Evolutionary conservation across 257 asterid species (phyloP), one percentile per base, ranked within the genome.

Genomic region (Nicotiana tomentosiformis): DNA sequence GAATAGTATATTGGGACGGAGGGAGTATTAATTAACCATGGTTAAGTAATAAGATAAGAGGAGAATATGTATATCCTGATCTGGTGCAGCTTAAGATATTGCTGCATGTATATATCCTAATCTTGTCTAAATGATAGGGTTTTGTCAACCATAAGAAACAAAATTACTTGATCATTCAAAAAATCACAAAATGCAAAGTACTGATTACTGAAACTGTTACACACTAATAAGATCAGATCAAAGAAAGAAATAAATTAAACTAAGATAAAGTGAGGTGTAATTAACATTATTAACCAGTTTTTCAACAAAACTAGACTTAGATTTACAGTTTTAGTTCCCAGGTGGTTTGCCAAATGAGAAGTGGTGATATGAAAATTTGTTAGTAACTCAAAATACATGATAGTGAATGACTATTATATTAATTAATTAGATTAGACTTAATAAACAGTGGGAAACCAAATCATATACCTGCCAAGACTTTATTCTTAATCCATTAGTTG

Each of bases 391-490:
- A 55, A 57, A 32, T 39, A 18, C 55, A 30, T 81, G 17, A 33
- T 66, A 7, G 0, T 51, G 14, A 56, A 23, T 51, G 14, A 51
- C 17, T 51, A 26, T 23, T 18, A 7, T 14, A 49, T 35, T 51
- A 30, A 53, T 30, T 26, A 43, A 8, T 43, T 43, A 43, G 49
- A 37, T 37, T 37, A 37, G 9, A 5, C 35, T 12, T 9, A 26
- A 10, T 43, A 4, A 65, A 39, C 5, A 69, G 5, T 68, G 4
- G 12, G 1, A 78, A 69, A 33, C 7, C 67, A 16, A 60, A 4
- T 5, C 66, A 70, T 79, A 17, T 85, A 90, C 99, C 99, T 93
- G 97, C 99, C 99, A 96, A 66, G 94, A 92, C 89, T 96, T 96
- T 51, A 96, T 96, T 87, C 99, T 85, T 14, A 91, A 93, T 82